These are phyloP conservation scores for Ormosia emarginata DNA, from an alignment of 306 rosid genomes.

Conservation along the genomic window DNA sequence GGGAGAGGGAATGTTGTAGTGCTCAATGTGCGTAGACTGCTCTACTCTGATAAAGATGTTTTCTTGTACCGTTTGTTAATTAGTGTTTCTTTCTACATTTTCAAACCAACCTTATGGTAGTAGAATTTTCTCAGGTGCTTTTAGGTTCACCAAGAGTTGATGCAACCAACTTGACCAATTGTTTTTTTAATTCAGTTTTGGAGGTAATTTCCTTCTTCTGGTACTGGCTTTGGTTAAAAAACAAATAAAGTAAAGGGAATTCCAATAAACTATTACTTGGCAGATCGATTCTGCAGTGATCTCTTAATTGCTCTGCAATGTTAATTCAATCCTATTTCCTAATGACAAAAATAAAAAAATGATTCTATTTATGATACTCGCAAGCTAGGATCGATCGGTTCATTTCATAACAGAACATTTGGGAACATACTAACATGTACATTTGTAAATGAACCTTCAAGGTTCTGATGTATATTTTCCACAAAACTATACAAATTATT, in stretches of 20 bases:
- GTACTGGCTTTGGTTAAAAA: neutral
- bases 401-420: neutral
- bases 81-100: constrained; percentile 24
- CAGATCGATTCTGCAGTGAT: neutral
- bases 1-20: neutral
- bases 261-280: neutral
- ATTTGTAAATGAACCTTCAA: neutral
- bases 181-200: neutral
- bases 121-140: constrained; percentile 31
- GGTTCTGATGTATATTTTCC: neutral
- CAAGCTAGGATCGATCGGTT: neutral
- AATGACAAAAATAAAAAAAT: neutral
- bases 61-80: constrained; percentile 18
- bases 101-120: constrained; percentile 45
- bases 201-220: constrained; percentile 11
- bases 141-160: constrained; percentile 44
- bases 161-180: constrained; percentile 64
- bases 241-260: neutral
- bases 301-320: neutral
- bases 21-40: neutral
- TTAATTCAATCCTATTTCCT: neutral
- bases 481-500: neutral
- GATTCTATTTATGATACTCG: neutral
- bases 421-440: neutral
- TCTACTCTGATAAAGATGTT: constrained; percentile 3